Evolutionary conservation across 2,329 filamentous ascomycete species (phyloP), one percentile per base, ranked within the genome.

Genomic region (Verticillium dahliae): DNA sequence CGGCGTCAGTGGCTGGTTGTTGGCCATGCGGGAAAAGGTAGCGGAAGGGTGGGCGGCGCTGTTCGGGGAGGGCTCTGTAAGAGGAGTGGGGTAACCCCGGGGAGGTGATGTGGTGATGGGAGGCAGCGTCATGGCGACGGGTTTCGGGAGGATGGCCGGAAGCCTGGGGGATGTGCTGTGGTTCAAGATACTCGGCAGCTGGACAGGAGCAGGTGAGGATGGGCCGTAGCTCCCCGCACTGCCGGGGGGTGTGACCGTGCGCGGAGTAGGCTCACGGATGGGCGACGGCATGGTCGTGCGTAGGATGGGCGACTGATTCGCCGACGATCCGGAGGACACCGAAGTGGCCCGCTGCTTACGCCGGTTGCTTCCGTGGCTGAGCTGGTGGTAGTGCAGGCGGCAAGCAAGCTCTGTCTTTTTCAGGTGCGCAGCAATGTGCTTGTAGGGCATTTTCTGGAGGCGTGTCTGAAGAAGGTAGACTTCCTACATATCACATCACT

Each of bases 351-450:
- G 85, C 59, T 64, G 63, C 81, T 91, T 91, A 73, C 90, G 89
- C 69, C 90, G 88, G 77, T 90, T 91, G 78, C 85, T 91, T 62
- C 90, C 90, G 72, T 92, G 90, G 66, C 89, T 92, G 65, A 95
- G 83, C 71, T 95, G 91, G 71, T 96, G 91, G 73, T 91, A 94
- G 76, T 95, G 91, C 65, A 96, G 84, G 65, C 91, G 90, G 77
- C 91, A 96, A 57, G 91, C 91, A 63, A 95, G 81, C 78, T 95
- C 91, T 0, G 91, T 95, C 81, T 95, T 96, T 77, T 92, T 91
- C 67, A 95, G 79, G 69, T 93, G 89, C 62, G 88, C 85, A 62
- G 91, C 91, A 72, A 95, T 95, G 73, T 94, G 90, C 81, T 94
- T 95, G 77, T 95, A 95, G 0, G 91, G 91, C 87, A 94, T 92